Evolutionary conservation across 441 rosid genomes (phyloP), one percentile per base, ranked within the genome.

Genomic region (Isatis lusitanica): DNA sequence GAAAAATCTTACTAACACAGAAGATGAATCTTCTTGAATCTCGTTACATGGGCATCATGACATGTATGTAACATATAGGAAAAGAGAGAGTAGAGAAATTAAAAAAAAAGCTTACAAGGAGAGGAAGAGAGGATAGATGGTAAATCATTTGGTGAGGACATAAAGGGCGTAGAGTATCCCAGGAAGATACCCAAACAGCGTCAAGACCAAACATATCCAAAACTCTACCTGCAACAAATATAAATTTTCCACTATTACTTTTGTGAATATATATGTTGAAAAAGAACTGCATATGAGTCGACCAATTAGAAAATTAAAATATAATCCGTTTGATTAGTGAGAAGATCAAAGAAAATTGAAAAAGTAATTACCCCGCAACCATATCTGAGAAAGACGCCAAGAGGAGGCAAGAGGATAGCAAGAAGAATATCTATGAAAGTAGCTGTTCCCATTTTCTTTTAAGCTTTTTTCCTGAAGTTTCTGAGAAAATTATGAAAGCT

Each of bases 351-450:
- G 3, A 5, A 44, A 24, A 38, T 2, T 12, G 24, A 44, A 7
- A 44, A 6, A 35, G 36, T n/a, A 57, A 12, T 52, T 6, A 68
- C 98, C 85, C 78, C 8, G 83, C 96, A 93, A 35, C 94, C 94
- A 66, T 2, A 91, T 83, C 83, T 93, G 83, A 91, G 93, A 80
- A 91, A 93, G 76, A 93, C 98, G 5, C 98, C 98, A 0, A 93
- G 94, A 64, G 98, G 98, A 26, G 98, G 98, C 87, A 93, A 84
- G 68, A 93, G 26, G 80, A 93, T 84, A 12, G 98, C 98, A 60
- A 93, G 43, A 48, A 93, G 33, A 74, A 93, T 88, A 71, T 91
- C 97, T 8, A 93, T 0, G 86, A 85, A 93, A 0, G 78, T 91
- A 11, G 82, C 86, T 6, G 91, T 83, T 30, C 76, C 61, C 80